These are phyloP conservation scores for Pseudopyricularia cyperi DNA, from an alignment of 2,329 filamentous ascomycete species.

Conservation along the genomic window DNA sequence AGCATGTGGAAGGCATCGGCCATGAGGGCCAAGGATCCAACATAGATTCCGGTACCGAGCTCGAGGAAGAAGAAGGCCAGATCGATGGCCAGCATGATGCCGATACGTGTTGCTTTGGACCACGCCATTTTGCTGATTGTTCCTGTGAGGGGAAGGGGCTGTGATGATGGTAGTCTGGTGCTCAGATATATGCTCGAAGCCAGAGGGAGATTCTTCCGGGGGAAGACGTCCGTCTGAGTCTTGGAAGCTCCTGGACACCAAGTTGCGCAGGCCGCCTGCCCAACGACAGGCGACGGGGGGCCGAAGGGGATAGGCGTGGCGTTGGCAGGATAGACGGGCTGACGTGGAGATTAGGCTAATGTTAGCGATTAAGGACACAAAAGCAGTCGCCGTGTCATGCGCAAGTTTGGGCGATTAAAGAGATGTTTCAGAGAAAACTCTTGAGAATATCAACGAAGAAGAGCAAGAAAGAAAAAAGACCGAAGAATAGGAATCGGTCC, in stretches of 20 bases:
- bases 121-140: slow-evolving; percentile 52
- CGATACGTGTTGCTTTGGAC: slow-evolving; percentile 86
- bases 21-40: slow-evolving; percentile 83
- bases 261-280: too few species aligned
- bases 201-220: too few species aligned
- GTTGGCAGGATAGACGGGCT: too few species aligned
- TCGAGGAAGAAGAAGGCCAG: slow-evolving; percentile 82
- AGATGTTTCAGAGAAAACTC: neutral
- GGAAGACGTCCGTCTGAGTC: too few species aligned
- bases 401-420: neutral
- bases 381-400: neutral
- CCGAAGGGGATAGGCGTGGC: too few species aligned
- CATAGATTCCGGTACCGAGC: slow-evolving; percentile 70
- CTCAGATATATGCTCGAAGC: neutral
- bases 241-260: too few species aligned
- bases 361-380: neutral
- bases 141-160: neutral
- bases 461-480: neutral
- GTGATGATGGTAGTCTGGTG: neutral
- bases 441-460: neutral
- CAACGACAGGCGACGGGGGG: too few species aligned
- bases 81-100: slow-evolving; percentile 86
- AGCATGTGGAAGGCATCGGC: slow-evolving; percentile 99
- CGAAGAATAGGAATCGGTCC: neutral
- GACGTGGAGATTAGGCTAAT: neutral